These are phyloP conservation scores for Saccharomyces hybrid DNA, from an alignment of 1,139 yeast genomes.

Conservation along the genomic window DNA sequence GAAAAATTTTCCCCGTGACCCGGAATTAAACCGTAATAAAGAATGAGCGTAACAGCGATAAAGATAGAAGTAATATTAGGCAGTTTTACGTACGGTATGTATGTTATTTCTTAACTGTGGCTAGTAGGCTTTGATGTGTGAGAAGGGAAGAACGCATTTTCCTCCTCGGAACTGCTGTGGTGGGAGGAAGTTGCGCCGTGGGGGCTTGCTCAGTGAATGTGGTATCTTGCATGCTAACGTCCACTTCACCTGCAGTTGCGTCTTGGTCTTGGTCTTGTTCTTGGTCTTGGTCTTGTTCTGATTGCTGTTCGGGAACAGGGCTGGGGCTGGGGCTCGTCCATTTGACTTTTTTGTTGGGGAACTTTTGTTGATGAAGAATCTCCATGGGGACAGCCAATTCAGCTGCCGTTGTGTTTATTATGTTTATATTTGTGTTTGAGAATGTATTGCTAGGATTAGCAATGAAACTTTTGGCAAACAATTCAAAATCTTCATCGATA, in stretches of 20 bases:
- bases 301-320: not conserved
- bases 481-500: slow-evolving; percentile 27
- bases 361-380: not conserved
- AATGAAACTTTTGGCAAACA: slow-evolving; percentile 19
- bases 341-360: not conserved
- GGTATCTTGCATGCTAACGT: slow-evolving; percentile 21
- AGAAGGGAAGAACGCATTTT: not conserved
- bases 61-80: not conserved
- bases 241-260: slow-evolving; percentile 15
- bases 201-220: slow-evolving; percentile 6
- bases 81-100: not conserved
- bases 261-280: not conserved
- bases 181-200: not conserved
- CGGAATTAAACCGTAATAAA: not conserved
- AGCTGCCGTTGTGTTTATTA: not conserved
- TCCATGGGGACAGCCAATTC: not conserved
- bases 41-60: not conserved
- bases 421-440: not conserved
- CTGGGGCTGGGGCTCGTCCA: not conserved
- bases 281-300: not conserved
- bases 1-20: not conserved
- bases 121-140: not conserved
- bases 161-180: not conserved
- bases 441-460: slow-evolving; percentile 2
- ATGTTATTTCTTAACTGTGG: not conserved